Percentiles rank a stretch among this genome's conserved stretches.
Conservation (phyloP, 2,329 filamentous ascomycete species). For the Pseudocercospora pini-densiflorae region DNA sequence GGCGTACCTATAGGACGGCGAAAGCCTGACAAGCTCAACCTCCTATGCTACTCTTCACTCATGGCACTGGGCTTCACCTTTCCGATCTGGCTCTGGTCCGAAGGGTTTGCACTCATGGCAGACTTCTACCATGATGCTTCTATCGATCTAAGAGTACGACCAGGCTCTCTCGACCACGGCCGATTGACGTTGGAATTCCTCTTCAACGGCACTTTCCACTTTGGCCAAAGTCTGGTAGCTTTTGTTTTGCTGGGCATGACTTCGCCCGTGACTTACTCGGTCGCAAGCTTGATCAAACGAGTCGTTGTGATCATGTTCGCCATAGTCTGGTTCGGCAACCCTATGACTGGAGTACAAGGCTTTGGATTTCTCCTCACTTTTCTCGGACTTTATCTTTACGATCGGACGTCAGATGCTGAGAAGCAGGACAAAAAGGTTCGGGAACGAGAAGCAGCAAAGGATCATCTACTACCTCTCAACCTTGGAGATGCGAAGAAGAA, state of each 20-base stretch:
- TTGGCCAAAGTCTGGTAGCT: conserved; percentile 92
- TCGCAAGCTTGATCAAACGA: conserved; percentile 93
- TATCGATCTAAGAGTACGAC: conserved; percentile 74
- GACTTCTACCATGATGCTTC: conserved; percentile 84
- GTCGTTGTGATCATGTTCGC: conserved; percentile 96
- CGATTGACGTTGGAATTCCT: conserved; percentile 78
- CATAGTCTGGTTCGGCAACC: conserved; percentile 93
- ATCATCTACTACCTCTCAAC: conserved; percentile 69
- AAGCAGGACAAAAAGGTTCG: conserved; percentile 82
- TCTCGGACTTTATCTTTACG: conserved; percentile 91
- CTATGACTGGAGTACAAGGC: conserved; percentile 81
- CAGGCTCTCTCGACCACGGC: conserved; percentile 70
- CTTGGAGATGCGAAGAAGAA: conserved; percentile 39
- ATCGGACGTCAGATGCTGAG: conserved; percentile 85
- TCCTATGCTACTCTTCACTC: conserved; percentile 95
- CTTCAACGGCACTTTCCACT: conserved; percentile 97
- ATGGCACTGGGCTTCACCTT: conserved; percentile 86
- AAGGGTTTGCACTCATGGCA: conserved; percentile 76
- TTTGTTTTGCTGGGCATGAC: conserved; percentile 92
- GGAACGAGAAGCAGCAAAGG: conserved; percentile 62
- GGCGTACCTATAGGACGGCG: conserved; percentile 64
- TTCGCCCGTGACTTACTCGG: conserved; percentile 95
- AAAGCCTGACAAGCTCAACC: conserved; percentile 95
- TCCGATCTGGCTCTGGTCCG: conserved; percentile 92
- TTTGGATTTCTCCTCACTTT: conserved; percentile 89